Conservation (phyloP, 305 asterid genomes). For the Fraxinus greggii region DNA sequence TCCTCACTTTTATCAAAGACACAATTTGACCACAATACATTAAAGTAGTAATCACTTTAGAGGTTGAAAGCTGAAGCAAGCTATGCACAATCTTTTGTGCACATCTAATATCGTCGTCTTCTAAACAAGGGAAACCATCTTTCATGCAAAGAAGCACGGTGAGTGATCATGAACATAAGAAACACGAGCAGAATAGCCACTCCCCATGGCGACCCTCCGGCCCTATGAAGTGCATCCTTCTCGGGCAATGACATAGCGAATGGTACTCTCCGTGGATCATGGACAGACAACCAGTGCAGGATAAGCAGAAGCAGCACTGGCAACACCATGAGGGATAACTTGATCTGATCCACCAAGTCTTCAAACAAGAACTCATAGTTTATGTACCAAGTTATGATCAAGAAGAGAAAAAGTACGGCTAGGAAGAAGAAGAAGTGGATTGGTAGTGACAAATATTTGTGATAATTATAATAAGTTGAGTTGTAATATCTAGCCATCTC, state of each 20-base stretch:
- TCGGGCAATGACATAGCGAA: slow-evolving; percentile 48
- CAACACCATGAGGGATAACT: slow-evolving; percentile 54
- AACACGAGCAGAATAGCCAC: slow-evolving; percentile 55
- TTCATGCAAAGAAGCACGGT: slow-evolving; percentile 65
- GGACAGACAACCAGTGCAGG: slow-evolving; percentile 62
- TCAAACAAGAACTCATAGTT: slow-evolving; percentile 54
- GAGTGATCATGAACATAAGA: slow-evolving; percentile 66
- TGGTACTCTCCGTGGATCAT: slow-evolving; percentile 42
- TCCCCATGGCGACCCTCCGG: slow-evolving; percentile 75
- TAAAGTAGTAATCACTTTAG: not conserved
- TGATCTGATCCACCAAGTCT: slow-evolving; percentile 49
- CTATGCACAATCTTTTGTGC: not conserved
- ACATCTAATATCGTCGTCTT: slow-evolving; percentile 30
- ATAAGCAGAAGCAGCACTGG: slow-evolving; percentile 63
- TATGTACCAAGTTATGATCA: slow-evolving; percentile 71
- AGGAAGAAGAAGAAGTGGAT: slow-evolving; percentile 60
- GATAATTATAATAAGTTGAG: slow-evolving; percentile 53
- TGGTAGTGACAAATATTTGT: slow-evolving; percentile 60
- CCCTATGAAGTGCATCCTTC: slow-evolving; percentile 57
- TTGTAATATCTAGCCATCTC: slow-evolving; percentile 61
- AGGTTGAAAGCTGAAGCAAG: not conserved
- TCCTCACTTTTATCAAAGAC: not conserved
- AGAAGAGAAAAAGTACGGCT: slow-evolving; percentile 45
- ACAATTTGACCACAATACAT: not conserved
- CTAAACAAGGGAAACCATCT: slow-evolving; percentile 75